phyloP scores from a whole-genome alignment of 352 stramenopile species.

The Elongisporangium prolatum region DNA sequence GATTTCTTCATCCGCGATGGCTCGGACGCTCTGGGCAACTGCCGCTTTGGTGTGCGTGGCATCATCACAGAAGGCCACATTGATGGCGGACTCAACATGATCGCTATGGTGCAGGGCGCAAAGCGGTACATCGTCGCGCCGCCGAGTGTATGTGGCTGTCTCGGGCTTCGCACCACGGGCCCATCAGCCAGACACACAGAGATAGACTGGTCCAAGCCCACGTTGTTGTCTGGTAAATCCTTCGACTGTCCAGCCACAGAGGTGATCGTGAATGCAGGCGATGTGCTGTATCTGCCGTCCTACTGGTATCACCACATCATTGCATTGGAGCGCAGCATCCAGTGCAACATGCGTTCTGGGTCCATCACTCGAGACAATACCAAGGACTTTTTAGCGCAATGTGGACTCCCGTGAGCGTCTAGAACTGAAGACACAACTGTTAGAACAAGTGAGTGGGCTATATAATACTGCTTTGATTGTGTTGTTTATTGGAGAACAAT shows the following conservation, averaged over 20 bases:
- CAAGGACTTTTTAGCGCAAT: constrained; percentile 29
- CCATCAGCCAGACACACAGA: constrained; percentile 88
- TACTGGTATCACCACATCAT: constrained; percentile 97
- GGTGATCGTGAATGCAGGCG: constrained; percentile 88
- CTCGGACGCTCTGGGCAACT: constrained; percentile 24
- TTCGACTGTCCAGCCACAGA: constrained; percentile 76
- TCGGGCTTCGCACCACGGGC: constrained; percentile 63
- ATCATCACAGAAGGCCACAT: constrained; percentile 94
- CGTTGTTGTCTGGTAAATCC: constrained; percentile 16
- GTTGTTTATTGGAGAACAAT: not conserved
- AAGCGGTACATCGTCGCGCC: constrained; percentile 92
- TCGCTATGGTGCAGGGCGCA: constrained; percentile 87
- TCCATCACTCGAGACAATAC: constrained; percentile 27
- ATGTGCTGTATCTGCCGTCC: constrained; percentile 94
- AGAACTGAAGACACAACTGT: not conserved
- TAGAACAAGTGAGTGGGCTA: not conserved
- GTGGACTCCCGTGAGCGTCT: constrained; percentile 16
- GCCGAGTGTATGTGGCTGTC: constrained; percentile 82
- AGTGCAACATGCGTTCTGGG: constrained; percentile 92
- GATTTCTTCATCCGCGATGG: constrained; percentile 52
- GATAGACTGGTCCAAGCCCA: constrained; percentile 88
- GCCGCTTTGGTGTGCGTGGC: constrained; percentile 89
- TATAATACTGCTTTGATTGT: not conserved
- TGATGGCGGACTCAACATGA: constrained; percentile 92
- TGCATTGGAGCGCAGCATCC: constrained; percentile 90